These are phyloP conservation scores for Alternaria postmessia DNA, from an alignment of 2,329 filamentous ascomycete species.

Conservation along the genomic window DNA sequence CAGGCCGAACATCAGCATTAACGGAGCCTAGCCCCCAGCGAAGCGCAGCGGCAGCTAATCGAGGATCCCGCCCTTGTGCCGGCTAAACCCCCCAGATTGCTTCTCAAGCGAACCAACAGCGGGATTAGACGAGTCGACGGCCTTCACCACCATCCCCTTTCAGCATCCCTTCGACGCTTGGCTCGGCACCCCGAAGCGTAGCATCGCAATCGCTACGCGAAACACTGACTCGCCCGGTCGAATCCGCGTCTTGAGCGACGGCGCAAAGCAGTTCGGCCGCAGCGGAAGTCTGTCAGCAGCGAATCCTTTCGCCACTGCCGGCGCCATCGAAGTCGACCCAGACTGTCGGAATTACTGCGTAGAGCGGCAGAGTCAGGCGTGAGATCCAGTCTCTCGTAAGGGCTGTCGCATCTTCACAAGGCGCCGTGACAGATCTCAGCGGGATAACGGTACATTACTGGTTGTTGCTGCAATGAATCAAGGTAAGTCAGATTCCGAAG, in stretches of 20 bases:
- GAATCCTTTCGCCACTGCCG: conserved; percentile 36
- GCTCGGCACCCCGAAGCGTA: conserved; percentile 23
- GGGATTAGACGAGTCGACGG: conserved; percentile 36
- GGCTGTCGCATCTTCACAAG: conserved; percentile 23
- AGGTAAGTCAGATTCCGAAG: conserved; percentile 49
- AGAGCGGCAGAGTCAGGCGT: conserved; percentile 33
- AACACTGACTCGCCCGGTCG: conserved; percentile 16
- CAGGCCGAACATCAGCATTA: conserved; percentile 35
- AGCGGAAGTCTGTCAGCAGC: conserved; percentile 30
- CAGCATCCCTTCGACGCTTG: conserved; percentile 25
- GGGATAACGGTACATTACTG: conserved; percentile 30
- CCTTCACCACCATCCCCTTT: conserved; percentile 26
- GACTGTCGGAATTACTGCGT: conserved; percentile 34
- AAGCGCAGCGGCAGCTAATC: conserved; percentile 49
- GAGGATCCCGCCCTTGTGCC: conserved; percentile 47
- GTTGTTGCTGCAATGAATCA: conserved; percentile 47
- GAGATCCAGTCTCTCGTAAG: conserved; percentile 34
- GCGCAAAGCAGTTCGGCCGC: conserved; percentile 20
- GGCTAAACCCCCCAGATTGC: conserved; percentile 49
- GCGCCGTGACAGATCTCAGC: conserved; percentile 30
- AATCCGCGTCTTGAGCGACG: conserved; percentile 19
- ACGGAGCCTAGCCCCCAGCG: conserved; percentile 38
- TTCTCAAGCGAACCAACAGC: conserved; percentile 50
- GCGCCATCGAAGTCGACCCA: conserved; percentile 38
- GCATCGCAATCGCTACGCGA: conserved; percentile 20